Evolutionary conservation across 148 eudicot species (phyloP).

Genomic region (Silene latifolia): DNA sequence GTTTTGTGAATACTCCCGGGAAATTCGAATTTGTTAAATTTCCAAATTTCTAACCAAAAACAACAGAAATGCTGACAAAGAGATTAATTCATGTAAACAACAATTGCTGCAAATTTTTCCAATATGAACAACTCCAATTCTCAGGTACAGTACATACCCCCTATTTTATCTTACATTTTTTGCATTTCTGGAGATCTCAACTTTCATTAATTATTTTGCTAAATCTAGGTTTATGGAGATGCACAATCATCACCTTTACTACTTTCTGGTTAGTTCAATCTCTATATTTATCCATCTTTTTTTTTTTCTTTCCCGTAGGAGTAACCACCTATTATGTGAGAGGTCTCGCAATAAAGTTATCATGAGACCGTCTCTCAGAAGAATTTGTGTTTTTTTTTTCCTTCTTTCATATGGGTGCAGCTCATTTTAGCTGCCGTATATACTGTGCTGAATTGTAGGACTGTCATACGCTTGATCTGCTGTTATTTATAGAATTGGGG

Average conservation of each 20-base stretch:
- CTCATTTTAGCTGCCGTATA: too few species aligned
- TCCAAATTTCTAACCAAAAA: too few species aligned
- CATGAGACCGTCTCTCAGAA: neutral
- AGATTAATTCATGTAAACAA: neutral
- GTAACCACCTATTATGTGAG: too few species aligned
- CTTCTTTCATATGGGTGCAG: too few species aligned
- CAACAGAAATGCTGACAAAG: neutral
- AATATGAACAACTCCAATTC: slow-evolving; percentile 8
- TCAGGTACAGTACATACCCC: slow-evolving; percentile 21
- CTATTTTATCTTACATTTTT: neutral
- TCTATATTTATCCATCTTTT: neutral
- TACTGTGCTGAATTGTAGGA: neutral
- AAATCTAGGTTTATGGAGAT: slow-evolving; percentile 6
- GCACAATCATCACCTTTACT: slow-evolving; percentile 7
- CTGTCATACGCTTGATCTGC: neutral
- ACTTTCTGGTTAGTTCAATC: slow-evolving; percentile 21
- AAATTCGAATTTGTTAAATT: neutral
- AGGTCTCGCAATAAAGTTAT: too few species aligned
- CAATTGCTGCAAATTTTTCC: neutral
- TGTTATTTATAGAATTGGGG: neutral
- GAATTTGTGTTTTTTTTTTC: neutral
- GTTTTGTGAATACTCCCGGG: neutral
- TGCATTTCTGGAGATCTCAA: too few species aligned
- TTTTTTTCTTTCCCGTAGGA: too few species aligned
- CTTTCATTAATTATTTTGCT: too few species aligned